Conservation (phyloP, 306 rosid genomes). For the Neltuma alba region DNA sequence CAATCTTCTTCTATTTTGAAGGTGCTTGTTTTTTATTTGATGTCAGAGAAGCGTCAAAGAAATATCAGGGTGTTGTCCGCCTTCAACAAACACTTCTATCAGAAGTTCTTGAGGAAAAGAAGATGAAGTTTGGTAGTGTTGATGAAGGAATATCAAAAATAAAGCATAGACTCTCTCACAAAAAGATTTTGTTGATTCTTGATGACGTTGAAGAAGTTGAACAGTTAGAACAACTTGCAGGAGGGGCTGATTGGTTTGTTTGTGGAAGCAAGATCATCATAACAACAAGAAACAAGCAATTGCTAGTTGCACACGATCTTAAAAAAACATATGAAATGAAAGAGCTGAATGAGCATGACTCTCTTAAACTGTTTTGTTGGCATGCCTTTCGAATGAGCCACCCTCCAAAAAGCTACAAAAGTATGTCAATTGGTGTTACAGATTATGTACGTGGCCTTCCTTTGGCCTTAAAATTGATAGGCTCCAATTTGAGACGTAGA, state of each 20-base stretch:
- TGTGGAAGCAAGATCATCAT: not conserved
- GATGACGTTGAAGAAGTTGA: not conserved
- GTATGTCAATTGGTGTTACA: not conserved
- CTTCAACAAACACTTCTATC: not conserved
- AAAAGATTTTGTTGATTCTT: not conserved
- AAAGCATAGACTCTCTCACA: not conserved
- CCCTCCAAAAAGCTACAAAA: not conserved
- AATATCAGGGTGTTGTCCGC: not conserved
- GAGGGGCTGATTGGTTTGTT: not conserved
- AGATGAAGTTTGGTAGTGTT: not conserved
- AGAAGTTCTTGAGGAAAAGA: not conserved
- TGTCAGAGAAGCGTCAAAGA: too few species aligned
- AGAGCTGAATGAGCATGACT: not conserved
- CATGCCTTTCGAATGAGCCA: not conserved
- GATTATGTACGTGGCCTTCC: not conserved
- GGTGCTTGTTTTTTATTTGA: too few species aligned
- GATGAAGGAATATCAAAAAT: not conserved
- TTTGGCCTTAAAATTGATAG: not conserved
- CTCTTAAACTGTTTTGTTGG: conserved; percentile 8
- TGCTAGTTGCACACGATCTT: not conserved
- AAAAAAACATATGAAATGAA: not conserved
- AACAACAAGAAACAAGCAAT: conserved; percentile 1
- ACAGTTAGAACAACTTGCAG: not conserved
- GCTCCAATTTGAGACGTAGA: not conserved
- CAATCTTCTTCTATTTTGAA: too few species aligned